Evolutionary conservation across 2,329 filamentous ascomycete species (phyloP), one percentile per base, ranked within the genome.

Genomic region (Fusarium tanahbumbuense): DNA sequence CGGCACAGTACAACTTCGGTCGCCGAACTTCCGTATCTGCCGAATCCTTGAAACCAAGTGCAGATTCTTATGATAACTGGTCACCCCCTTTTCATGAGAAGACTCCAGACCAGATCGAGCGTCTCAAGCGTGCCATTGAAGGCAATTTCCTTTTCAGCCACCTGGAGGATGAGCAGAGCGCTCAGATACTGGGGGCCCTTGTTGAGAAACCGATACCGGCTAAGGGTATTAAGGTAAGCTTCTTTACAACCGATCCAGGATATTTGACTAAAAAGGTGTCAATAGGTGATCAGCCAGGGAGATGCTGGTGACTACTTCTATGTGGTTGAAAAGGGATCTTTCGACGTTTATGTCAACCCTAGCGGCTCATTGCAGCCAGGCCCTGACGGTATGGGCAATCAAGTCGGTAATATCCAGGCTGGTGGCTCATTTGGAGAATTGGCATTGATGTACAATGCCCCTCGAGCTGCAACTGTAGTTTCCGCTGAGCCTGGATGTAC

Each of bases 271-370:
- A 80, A 76, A 67, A 32, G 3, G 41, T n/a, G 8, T 41, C 18
- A 20, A 52, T 87, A 97, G 87, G 93, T 99, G 62, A 98, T 99
- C 73, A 92, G 91, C 52, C 96, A 99, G 83, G 96, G 96, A 58
- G 96, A 98, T 76, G 91, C 94, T 1, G 96, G 96, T 45, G 96
- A 99, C 81, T 98, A 92, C 84, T 99, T 99, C 83, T 99, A 99
- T 80, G 91, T 99, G 27, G 94, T 98, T 20, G 96, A 99, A 80
- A 92, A 91, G 70, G 96, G 96, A 42, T 86, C 86, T 23, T 98
- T 98, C 76, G 93, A 97, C 75, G 91, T 98, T 60, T 93, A 96
- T 77, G 94, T 98, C 81, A 94, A 98, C 79, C 80, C 86, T 15
- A 87, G 87, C 12, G 95, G 96, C 64, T 84, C 89, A 42, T 86